A percentile compares a stretch with the other conserved stretches of the same genome.
phyloP scores from a whole-genome alignment of 441 rosid species.

The Arabidopsis lyrata region DNA sequence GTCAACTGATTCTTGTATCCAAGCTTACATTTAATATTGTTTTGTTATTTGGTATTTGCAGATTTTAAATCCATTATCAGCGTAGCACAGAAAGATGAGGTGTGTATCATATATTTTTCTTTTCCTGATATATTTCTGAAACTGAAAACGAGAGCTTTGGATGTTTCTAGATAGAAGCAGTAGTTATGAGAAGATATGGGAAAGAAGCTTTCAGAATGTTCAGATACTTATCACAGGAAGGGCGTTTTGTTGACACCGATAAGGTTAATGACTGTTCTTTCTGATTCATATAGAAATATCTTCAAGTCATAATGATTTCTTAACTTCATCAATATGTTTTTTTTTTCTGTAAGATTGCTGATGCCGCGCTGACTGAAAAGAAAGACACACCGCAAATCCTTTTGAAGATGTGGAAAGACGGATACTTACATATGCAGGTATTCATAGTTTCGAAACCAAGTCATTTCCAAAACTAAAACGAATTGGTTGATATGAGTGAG shows the following conservation, averaged over 20 bases:
- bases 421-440: slow-evolving; percentile 88
- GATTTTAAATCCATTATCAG: slow-evolving; percentile 75
- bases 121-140: slow-evolving; percentile 11
- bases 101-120: slow-evolving; percentile 19
- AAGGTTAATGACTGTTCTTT: slow-evolving; percentile 51
- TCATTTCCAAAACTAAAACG: neutral
- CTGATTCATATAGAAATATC: neutral
- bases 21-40: slow-evolving; percentile 25
- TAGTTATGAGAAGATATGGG: slow-evolving; percentile 78
- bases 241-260: slow-evolving; percentile 69
- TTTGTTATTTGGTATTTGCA: slow-evolving; percentile 46
- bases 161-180: slow-evolving; percentile 66
- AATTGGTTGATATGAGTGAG: neutral
- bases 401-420: slow-evolving; percentile 79
- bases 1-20: slow-evolving; percentile 1
- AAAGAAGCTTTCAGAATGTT: slow-evolving; percentile 78
- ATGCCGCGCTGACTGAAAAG: slow-evolving; percentile 68
- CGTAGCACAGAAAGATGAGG: slow-evolving; percentile 84
- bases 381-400: slow-evolving; percentile 64
- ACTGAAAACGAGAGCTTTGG: slow-evolving; percentile 24
- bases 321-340: neutral
- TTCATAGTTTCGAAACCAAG: neutral
- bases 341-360: slow-evolving; percentile 61
- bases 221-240: slow-evolving; percentile 62
- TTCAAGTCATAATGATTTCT: neutral